Evolutionary conservation across 768 basidiomycete genomes (phyloP).

Genomic region (Lentinula lateritia): DNA sequence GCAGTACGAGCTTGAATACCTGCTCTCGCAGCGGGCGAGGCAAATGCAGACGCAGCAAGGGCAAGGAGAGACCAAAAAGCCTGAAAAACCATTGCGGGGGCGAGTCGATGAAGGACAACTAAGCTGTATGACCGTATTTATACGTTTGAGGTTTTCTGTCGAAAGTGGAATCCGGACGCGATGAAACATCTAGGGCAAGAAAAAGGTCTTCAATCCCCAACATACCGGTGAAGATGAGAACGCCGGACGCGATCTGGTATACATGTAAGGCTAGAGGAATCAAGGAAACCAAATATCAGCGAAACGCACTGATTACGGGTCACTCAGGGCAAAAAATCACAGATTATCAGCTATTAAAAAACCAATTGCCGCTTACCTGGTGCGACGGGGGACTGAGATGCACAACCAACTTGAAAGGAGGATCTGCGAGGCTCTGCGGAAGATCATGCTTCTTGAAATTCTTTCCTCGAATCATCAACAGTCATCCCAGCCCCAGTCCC

Average conservation of each 20-base stretch:
- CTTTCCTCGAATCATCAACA: too few species aligned
- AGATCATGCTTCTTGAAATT: too few species aligned
- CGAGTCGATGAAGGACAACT: background rate
- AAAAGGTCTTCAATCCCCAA: background rate
- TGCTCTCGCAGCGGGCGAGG: background rate
- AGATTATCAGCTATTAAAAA: too few species aligned
- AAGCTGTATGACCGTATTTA: background rate
- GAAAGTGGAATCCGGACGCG: background rate
- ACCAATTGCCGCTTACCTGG: too few species aligned
- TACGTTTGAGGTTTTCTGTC: background rate
- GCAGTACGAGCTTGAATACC: background rate
- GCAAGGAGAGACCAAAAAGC: background rate
- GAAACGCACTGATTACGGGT: too few species aligned
- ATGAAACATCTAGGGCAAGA: background rate
- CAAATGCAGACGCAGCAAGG: background rate
- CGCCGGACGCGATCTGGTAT: background rate
- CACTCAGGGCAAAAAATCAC: too few species aligned
- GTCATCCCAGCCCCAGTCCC: too few species aligned
- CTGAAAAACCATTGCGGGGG: background rate
- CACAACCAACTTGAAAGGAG: too few species aligned
- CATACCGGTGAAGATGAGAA: constrained; percentile 5
- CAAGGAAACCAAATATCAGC: too few species aligned
- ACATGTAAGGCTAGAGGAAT: too few species aligned
- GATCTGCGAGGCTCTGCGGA: too few species aligned
- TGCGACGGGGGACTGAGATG: too few species aligned